These are phyloP conservation scores for Gossypium aridum DNA, from an alignment of 441 rosid genomes.

Conservation along the genomic window DNA sequence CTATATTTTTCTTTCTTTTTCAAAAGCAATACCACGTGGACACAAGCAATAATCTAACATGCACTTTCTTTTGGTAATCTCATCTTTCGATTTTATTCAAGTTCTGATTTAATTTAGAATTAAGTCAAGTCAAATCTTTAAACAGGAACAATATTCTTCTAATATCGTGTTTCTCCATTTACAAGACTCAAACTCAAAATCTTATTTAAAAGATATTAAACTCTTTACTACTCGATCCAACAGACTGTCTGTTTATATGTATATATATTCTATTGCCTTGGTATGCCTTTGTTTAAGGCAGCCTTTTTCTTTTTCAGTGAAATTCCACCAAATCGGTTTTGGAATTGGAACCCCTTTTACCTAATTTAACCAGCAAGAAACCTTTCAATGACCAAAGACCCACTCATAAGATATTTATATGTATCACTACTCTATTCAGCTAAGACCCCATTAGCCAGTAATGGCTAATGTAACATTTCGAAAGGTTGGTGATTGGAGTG, in stretches of 20 bases:
- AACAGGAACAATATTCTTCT: too few relatives aligned
- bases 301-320: constrained; percentile 1
- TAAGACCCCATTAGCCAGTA: not conserved
- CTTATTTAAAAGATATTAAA: too few relatives aligned
- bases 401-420: too few relatives aligned
- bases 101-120: too few relatives aligned
- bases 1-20: not conserved
- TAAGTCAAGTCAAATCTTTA: too few relatives aligned
- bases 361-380: constrained; percentile 26
- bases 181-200: too few relatives aligned
- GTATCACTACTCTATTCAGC: not conserved
- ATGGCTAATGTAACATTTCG: not conserved
- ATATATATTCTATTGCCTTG: not conserved
- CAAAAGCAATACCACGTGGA: not conserved
- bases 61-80: not conserved
- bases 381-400: constrained; percentile 6
- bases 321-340: constrained; percentile 8
- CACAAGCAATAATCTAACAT: not conserved
- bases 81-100: not conserved
- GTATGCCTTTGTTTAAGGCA: constrained; percentile 30
- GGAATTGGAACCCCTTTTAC: constrained; percentile 3
- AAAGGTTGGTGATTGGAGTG: not conserved
- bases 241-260: too few relatives aligned
- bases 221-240: too few relatives aligned
- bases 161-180: too few relatives aligned